Conservation (phyloP, 2,329 filamentous ascomycete species). For the Pseudovirgaria hyperparasitica region DNA sequence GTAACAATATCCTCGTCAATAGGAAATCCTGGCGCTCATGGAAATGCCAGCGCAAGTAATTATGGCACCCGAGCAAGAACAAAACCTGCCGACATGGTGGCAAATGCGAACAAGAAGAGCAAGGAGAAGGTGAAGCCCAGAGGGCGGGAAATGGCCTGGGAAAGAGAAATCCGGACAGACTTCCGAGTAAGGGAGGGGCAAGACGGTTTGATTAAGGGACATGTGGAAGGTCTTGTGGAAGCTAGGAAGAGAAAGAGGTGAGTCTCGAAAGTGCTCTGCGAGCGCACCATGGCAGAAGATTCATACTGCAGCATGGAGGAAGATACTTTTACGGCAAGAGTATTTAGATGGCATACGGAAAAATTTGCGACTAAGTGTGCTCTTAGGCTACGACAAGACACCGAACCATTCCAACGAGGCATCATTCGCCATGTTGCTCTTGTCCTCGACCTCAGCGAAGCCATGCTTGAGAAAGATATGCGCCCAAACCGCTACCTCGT, state of each 20-base stretch:
- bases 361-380: constrained; percentile 10
- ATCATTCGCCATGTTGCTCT: constrained; percentile 95
- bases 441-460: constrained; percentile 80
- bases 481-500: constrained; percentile 78
- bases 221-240: constrained; percentile 62
- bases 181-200: constrained; percentile 4
- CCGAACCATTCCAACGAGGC: constrained; percentile 85
- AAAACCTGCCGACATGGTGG: constrained; percentile 11
- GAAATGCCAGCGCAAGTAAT: constrained; percentile 26
- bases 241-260: constrained; percentile 67
- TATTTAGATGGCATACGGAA: not conserved
- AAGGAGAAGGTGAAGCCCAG: not conserved
- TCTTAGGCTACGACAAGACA: constrained; percentile 70
- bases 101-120: constrained; percentile 5
- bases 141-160: not conserved
- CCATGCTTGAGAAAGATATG: constrained; percentile 92
- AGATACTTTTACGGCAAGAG: not conserved
- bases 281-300: not conserved
- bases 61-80: constrained; percentile 15
- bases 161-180: no score
- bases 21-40: no score
- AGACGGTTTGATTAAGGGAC: constrained; percentile 62
- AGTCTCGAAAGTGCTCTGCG: constrained; percentile 7
- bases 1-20: constrained; percentile 25
- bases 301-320: not conserved